Evolutionary conservation across 495 filamentous ascomycete genomes (phyloP).

Genomic region (Lasiosphaeria miniovina): DNA sequence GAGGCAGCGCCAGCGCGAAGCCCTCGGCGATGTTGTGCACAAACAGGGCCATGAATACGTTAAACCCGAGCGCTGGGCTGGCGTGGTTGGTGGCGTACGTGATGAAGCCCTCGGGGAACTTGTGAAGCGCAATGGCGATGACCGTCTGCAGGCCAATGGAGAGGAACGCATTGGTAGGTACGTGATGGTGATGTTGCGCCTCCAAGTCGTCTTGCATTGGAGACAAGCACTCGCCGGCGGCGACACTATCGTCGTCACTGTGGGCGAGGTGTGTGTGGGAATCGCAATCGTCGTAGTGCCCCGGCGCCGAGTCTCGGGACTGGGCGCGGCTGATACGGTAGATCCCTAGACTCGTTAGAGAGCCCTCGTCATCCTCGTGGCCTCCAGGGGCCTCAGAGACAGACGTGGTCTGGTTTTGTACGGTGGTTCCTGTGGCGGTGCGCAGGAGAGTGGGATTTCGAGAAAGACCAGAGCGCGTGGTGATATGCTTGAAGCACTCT

Average conservation of each 20-base stretch:
- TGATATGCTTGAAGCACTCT: conserved; percentile 66
- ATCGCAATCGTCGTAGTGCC: conserved; percentile 16
- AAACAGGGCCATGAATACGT: conserved; percentile 91
- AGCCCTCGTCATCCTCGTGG: conserved; percentile 17
- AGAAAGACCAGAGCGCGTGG: conserved; percentile 24
- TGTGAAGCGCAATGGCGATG: conserved; percentile 92
- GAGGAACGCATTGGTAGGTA: conserved; percentile 91
- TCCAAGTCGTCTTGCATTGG: conserved; percentile 36
- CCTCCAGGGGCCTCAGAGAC: conserved; percentile 29
- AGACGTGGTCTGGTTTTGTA: conserved; percentile 3
- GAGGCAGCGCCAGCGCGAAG: conserved; percentile 86
- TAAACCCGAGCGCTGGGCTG: conserved; percentile 78
- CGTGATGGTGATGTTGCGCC: conserved; percentile 83
- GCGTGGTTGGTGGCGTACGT: conserved; percentile 98
- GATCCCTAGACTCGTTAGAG: conserved; percentile 21
- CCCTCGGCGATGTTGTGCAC: conserved; percentile 98
- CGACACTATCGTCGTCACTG: conserved; percentile 29
- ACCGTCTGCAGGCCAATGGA: conserved; percentile 91
- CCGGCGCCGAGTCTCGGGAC: conserved; percentile 22
- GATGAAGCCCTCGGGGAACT: conserved; percentile 96
- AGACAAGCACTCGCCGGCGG: conserved; percentile 24
- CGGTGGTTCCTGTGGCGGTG: conserved; percentile 18
- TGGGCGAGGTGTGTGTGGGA: conserved; percentile 24
- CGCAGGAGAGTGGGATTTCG: conserved; percentile 27
- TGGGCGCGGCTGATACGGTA: conserved; percentile 27